Conservation (phyloP, 306 rosid species). For the Cucurbita moschata region DNA sequence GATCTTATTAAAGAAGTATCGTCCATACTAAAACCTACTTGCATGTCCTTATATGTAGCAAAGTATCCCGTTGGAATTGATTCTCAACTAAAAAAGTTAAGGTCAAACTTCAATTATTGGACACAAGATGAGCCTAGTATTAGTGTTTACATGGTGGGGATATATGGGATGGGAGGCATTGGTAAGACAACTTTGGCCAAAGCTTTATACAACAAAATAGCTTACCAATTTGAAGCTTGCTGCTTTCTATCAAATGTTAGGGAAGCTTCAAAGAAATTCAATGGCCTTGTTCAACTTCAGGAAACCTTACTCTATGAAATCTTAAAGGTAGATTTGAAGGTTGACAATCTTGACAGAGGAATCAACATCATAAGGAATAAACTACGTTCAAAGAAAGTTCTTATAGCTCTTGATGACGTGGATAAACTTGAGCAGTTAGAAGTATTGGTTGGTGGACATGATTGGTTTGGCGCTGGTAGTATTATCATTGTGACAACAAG, state of each 20-base stretch:
- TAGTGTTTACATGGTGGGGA: not conserved
- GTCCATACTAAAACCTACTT: not conserved
- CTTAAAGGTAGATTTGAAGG: not conserved
- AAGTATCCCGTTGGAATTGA: too few relatives aligned
- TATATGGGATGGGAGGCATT: conserved; percentile 7
- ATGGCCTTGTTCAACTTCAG: too few relatives aligned
- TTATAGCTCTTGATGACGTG: conserved; percentile 6
- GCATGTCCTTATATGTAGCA: not conserved
- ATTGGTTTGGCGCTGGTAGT: conserved; percentile 12
- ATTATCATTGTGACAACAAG: conserved; percentile 15
- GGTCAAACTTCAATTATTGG: not conserved
- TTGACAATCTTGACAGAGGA: not conserved
- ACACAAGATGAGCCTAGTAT: not conserved
- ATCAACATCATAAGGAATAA: not conserved
- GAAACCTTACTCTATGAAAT: too few relatives aligned
- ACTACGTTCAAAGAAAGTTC: not conserved
- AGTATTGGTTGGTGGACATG: not conserved
- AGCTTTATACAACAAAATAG: too few relatives aligned
- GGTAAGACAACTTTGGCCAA: conserved; percentile 1
- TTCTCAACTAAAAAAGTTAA: not conserved
- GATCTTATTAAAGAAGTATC: not conserved
- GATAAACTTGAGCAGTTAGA: not conserved
- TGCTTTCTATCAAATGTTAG: too few relatives aligned
- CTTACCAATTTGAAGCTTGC: too few relatives aligned
- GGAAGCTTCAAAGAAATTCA: too few relatives aligned